A percentile compares a stretch with the other conserved stretches of the same genome.
phyloP scores from a whole-genome alignment of 257 asterid genomes.

The Solanum habrochaites region DNA sequence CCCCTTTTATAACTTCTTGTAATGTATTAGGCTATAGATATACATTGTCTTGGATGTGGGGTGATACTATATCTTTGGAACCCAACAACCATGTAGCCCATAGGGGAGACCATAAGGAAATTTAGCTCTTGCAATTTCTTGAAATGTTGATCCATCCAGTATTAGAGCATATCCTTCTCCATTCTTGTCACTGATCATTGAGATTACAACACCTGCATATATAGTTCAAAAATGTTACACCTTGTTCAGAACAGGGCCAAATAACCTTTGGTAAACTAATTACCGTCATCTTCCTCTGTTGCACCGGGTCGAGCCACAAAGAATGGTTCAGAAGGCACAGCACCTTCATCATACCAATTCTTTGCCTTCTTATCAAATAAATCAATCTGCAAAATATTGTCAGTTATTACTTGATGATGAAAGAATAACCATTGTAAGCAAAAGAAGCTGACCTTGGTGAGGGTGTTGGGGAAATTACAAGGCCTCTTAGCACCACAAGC shows the following conservation, averaged over 20 bases:
- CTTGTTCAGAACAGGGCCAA: not conserved
- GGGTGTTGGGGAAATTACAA: slow-evolving; percentile 91
- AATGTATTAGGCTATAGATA: not conserved
- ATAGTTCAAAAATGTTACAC: not conserved
- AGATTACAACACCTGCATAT: slow-evolving; percentile 72
- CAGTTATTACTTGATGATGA: not conserved
- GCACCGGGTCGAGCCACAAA: slow-evolving; percentile 89
- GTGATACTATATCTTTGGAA: slow-evolving; percentile 33
- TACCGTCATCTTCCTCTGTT: slow-evolving; percentile 88
- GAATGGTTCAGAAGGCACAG: slow-evolving; percentile 84
- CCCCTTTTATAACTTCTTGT: not conserved
- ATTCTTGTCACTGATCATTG: slow-evolving; percentile 62
- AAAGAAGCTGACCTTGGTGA: slow-evolving; percentile 52
- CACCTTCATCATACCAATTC: slow-evolving; percentile 77
- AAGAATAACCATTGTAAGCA: not conserved
- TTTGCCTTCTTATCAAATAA: slow-evolving; percentile 60
- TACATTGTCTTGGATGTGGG: not conserved
- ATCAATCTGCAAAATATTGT: slow-evolving; percentile 14
- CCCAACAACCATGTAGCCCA: slow-evolving; percentile 97
- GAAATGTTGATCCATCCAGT: slow-evolving; percentile 72
- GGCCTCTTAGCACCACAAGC: slow-evolving; percentile 97
- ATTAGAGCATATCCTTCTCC: slow-evolving; percentile 85
- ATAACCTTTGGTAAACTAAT: not conserved
- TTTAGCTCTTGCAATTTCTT: slow-evolving; percentile 88
- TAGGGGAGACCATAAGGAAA: slow-evolving; percentile 97